phyloP scores from a whole-genome alignment of 768 basidiomycete species.

The Mycena epipterygia region DNA sequence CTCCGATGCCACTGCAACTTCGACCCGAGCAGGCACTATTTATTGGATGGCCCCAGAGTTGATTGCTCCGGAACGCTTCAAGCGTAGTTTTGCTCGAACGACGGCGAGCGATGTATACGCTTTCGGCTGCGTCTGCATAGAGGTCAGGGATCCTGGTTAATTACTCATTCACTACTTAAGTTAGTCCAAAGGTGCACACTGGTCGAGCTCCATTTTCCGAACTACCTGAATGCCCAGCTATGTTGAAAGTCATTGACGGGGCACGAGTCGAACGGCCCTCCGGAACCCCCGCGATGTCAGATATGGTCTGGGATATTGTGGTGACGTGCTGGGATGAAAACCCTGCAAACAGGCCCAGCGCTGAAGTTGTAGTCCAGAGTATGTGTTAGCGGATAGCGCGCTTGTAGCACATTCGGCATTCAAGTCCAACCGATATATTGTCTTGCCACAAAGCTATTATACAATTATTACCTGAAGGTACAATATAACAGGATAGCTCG shows the following conservation, averaged over 20 bases:
- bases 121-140: constrained; percentile 48
- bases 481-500: too few species aligned
- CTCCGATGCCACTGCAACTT: constrained; percentile 44
- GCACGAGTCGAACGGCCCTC: constrained; percentile 3
- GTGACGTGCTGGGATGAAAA: background rate
- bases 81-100: constrained; percentile 41
- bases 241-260: constrained; percentile 9
- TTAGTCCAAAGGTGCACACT: too few species aligned
- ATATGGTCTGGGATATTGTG: background rate
- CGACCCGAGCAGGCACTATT: constrained; percentile 43
- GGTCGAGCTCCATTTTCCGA: constrained; percentile 16
- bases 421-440: too few species aligned
- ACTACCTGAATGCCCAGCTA: constrained; percentile 1
- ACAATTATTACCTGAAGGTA: too few species aligned
- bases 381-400: background rate
- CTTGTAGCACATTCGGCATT: too few species aligned
- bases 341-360: background rate
- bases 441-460: too few species aligned
- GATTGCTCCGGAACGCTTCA: constrained; percentile 45
- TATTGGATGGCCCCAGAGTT: constrained; percentile 56
- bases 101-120: constrained; percentile 48
- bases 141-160: constrained; percentile 37
- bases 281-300: background rate
- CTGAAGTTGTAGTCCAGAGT: background rate
- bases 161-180: background rate